These are phyloP conservation scores for Pseudoscleropodium purum DNA, from an alignment of 225 moss, liverwort and hornwort species.

Conservation along the genomic window DNA sequence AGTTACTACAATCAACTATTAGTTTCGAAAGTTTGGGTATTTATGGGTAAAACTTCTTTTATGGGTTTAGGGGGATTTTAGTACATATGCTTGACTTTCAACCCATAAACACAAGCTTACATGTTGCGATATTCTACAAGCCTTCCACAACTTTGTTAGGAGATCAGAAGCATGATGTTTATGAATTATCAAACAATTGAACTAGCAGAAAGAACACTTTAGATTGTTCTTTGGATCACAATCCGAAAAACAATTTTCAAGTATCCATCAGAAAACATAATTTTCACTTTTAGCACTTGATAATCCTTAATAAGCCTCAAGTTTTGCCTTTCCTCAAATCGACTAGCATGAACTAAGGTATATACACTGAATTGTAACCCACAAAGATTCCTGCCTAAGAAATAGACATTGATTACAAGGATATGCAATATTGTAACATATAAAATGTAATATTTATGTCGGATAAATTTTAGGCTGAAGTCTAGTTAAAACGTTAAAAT, in stretches of 20 bases:
- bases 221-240: not conserved
- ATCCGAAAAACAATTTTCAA: not conserved
- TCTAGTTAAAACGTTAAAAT: not conserved
- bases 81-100: not conserved
- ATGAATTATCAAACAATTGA: not conserved
- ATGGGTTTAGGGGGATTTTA: not conserved
- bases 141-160: not conserved
- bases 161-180: not conserved
- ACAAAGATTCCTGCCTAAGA: not conserved
- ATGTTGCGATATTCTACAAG: not conserved
- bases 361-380: not conserved
- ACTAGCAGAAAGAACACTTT: not conserved
- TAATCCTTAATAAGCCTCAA: not conserved
- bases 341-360: not conserved
- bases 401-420: not conserved
- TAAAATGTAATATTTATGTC: no score
- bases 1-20: not conserved
- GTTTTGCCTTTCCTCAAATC: not conserved
- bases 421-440: not conserved
- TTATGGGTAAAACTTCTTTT: not conserved
- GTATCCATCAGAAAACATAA: not conserved
- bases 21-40: not conserved
- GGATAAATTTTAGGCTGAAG: not conserved
- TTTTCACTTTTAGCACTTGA: not conserved
- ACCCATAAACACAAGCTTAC: not conserved